phyloP scores from a whole-genome alignment of 1,284 basidiomycete species.

The Trichosporon faecale region DNA sequence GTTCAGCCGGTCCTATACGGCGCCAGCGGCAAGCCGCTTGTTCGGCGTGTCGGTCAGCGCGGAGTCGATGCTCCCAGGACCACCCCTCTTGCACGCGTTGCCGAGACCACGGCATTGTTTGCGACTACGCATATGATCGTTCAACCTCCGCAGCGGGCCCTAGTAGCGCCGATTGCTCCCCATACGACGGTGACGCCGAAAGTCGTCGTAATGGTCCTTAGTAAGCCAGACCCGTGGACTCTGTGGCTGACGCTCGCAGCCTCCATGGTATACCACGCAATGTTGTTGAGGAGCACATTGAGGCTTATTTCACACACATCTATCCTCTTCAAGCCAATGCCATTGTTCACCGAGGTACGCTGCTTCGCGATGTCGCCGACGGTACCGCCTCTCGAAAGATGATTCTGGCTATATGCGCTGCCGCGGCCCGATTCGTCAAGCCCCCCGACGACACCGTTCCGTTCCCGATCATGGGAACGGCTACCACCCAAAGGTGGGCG shows the following conservation, averaged over 20 bases:
- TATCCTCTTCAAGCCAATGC: constrained; percentile 28
- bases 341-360: constrained; percentile 25
- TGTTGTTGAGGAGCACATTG: constrained; percentile 25
- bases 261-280: constrained; percentile 19
- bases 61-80: constrained; percentile 21
- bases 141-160: constrained; percentile 7
- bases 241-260: constrained; percentile 7
- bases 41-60: constrained; percentile 14
- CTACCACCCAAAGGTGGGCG: constrained; percentile 23
- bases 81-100: constrained; percentile 20
- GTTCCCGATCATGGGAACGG: background rate
- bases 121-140: constrained; percentile 15
- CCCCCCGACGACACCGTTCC: background rate
- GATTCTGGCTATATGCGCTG: constrained; percentile 26
- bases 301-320: constrained; percentile 27
- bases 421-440: constrained; percentile 25
- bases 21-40: constrained; percentile 17
- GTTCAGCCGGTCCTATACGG: constrained; percentile 20
- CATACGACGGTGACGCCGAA: constrained; percentile 11
- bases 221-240: background rate
- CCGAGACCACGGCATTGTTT: constrained; percentile 14
- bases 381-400: constrained; percentile 21
- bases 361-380: constrained; percentile 21
- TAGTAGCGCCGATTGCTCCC: constrained; percentile 21
- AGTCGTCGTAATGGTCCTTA: background rate